These are phyloP conservation scores for Helianthus tuberosus DNA, from an alignment of 129 eudicot genomes.

Conservation along the genomic window DNA sequence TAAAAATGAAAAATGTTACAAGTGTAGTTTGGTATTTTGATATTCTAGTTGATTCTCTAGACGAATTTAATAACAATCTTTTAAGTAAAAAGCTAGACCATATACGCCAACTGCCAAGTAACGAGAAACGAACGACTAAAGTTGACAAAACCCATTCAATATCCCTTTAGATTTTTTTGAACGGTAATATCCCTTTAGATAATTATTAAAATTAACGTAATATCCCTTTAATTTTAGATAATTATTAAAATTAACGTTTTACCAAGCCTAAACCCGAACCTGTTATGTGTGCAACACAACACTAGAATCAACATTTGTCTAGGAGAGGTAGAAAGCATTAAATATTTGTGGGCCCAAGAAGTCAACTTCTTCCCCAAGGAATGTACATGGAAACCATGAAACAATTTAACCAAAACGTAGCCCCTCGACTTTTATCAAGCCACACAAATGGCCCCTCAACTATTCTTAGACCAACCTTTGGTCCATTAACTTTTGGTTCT, in stretches of 20 bases:
- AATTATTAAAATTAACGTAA: too few relatives aligned
- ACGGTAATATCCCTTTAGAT: too few relatives aligned
- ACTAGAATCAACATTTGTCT: constrained; percentile 27
- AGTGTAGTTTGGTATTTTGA: too few relatives aligned
- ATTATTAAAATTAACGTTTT: not conserved
- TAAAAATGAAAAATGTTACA: too few relatives aligned
- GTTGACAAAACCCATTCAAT: too few relatives aligned
- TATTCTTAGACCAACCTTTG: not conserved
- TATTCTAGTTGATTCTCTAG: too few relatives aligned
- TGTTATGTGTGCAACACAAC: constrained; percentile 14
- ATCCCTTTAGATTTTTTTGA: too few relatives aligned
- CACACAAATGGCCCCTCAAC: constrained; percentile 1
- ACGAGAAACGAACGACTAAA: too few relatives aligned
- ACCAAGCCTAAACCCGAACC: constrained; percentile 49
- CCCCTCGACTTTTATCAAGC: constrained; percentile 7
- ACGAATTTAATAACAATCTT: too few relatives aligned
- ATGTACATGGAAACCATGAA: constrained; percentile 15
- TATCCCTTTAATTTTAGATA: too few relatives aligned
- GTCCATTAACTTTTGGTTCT: not conserved
- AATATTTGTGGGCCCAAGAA: constrained; percentile 32
- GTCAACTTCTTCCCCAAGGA: constrained; percentile 42
- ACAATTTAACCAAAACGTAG: constrained; percentile 2
- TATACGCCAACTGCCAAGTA: too few relatives aligned
- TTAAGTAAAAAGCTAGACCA: too few relatives aligned
- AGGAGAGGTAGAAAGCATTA: constrained; percentile 25